Base-by-base conservation (phyloP, 108 stramenopile species). In the Pseudonitzschia delicatissima region DNA sequence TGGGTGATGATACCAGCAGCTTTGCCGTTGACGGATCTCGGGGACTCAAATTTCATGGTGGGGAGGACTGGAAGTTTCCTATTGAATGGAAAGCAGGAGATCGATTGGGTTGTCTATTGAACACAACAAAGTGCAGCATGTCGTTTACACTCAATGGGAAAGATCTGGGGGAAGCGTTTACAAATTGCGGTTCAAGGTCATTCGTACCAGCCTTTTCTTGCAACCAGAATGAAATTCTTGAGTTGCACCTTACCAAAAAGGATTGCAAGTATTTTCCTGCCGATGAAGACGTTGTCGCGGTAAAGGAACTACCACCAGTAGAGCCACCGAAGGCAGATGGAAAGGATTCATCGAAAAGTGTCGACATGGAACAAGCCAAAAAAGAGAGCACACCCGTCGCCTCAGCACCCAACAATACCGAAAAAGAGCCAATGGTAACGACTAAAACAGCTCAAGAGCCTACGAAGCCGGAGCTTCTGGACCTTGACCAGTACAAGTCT, bases 21-120 rank as follows among this genome's bases (percentile, higher is more conserved):
- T 93, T 65, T 69, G 92, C 77, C 1, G 87, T 81, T 28, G 92
- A 93, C 66, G 87, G 86, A n/a, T 82, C 80, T 31, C 87, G 92
- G 12, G 64, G 75, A 12, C 66, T 88, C 21, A 76, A 64, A 45
- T 87, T 93, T 51, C 84, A 89, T 60, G 74, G 45, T 20, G 89
- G 85, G 9, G 64, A 72, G 40, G 86, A 84, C 52, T 36, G 52
- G 49, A n/a, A 71, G n/a, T 90, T 82, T 52, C 73, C 75, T 18
- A 34, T 67, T 6, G 26, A 63, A 12, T 87, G 85, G 86, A 87
- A 87, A 59, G 50, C 70, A 17, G 87, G 84, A 20, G 92, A 93
- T 65, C 64, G 87, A 4, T 34, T 93, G 32, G 87, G 86, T n/a
- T 87, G 86, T 52, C 72, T 62, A 21, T 83, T 84, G 51, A 68